Evolutionary conservation across 2,329 filamentous ascomycete species (phyloP).

Genomic region (Aspergillus melleus): DNA sequence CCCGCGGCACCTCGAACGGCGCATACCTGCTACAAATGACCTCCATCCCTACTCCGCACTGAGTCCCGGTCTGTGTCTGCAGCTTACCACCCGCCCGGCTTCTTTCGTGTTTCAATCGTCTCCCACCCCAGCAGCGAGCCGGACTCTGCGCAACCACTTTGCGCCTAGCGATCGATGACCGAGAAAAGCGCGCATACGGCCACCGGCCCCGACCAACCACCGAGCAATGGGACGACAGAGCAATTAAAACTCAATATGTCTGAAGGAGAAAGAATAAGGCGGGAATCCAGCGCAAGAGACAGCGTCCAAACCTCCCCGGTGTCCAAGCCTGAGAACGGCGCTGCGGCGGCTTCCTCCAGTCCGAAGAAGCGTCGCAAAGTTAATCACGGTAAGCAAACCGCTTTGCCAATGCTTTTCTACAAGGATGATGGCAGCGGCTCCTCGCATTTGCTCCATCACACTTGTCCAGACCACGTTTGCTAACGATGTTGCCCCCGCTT

Average conservation of each 20-base stretch:
- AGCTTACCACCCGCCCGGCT: conserved; percentile 23
- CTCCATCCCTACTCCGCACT: background rate
- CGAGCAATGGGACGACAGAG: conserved; percentile 30
- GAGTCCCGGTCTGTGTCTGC: conserved; percentile 26
- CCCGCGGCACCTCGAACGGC: background rate
- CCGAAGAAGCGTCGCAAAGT: conserved; percentile 86
- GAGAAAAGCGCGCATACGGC: conserved; percentile 28
- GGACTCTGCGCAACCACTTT: conserved; percentile 25
- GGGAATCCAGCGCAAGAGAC: conserved; percentile 33
- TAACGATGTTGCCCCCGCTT: conserved; percentile 33
- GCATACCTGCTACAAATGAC: conserved; percentile 12
- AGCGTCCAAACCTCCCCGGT: conserved; percentile 24
- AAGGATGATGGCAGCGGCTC: conserved; percentile 23
- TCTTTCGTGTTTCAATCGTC: conserved; percentile 21
- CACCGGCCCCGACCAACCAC: conserved; percentile 26
- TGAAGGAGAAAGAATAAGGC: conserved; percentile 23
- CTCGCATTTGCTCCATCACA: conserved; percentile 16
- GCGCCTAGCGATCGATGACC: conserved; percentile 30
- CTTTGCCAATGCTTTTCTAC: conserved; percentile 26
- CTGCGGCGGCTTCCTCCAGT: conserved; percentile 47
- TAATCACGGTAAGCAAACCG: conserved; percentile 71
- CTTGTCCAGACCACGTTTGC: conserved; percentile 21
- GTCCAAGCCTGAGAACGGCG: conserved; percentile 34
- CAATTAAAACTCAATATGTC: conserved; percentile 20
- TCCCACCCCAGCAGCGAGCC: conserved; percentile 16